Evolutionary conservation across 2,329 filamentous ascomycete species (phyloP), one percentile per base, ranked within the genome.

Genomic region (Aspergillus sp.): DNA sequence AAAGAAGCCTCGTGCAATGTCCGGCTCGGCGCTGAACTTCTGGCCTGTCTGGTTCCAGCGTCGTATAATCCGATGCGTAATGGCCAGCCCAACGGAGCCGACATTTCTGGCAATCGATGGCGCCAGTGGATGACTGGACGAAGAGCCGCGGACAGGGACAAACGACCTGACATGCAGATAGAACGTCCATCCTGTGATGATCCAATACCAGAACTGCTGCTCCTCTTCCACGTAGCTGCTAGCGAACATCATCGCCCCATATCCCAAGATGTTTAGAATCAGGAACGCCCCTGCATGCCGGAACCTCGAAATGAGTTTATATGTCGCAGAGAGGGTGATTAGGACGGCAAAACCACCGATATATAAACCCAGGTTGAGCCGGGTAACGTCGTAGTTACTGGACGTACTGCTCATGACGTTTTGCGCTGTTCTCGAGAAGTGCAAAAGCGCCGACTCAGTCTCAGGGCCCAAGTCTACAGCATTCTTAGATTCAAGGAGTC

Each of bases 181-280:
- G 35, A 66, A 55, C 27, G 69, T 60, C 60, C 62, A 67, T 17
- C 55, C 61, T 12, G 57, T 57, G 0, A 80, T 74, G 1, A 76
- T 63, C 86, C 89, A 96, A 61, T 98, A 96, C 91, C 91, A 98
- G 55, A 94, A 95, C 45, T 96, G 86, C 30, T 98, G 91, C 57
- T 98, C 91, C 61, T 98, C 91, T 59, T 98, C 91, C 2, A 98
- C 86, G 56, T 91, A 98, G 52, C 88, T 96, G 55, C 85, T 94
- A 7, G 88, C 89, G 61, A 96, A 96, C 88, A 96, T 96, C 77
- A 95, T 93, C 24, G 75, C 57, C 1, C 80, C 78, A 52, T 96
- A 94, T 0, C 72, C 58, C 0, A 78, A 29, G 1, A 72, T 72
- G 17, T 78, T 64, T 2, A 71, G 41, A 3, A 64, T 43, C 31